Percentiles rank a stretch among this genome's conserved stretches.
phyloP scores from a whole-genome alignment of 371 early-diverging fungal species.

The Syncephalastrum racemosum region DNA sequence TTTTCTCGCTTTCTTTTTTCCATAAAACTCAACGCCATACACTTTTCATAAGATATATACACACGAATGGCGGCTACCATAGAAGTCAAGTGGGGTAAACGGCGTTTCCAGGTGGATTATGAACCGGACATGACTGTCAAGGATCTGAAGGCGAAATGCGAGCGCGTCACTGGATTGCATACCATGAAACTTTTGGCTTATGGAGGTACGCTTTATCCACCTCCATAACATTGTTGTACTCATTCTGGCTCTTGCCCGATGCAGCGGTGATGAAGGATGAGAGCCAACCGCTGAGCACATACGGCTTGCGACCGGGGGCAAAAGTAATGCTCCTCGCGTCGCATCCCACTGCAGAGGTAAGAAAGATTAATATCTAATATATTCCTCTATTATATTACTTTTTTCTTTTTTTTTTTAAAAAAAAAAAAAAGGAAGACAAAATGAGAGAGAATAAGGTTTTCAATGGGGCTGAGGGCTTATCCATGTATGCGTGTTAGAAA shows the following conservation, averaged over 20 bases:
- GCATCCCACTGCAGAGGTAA: slow-evolving; percentile 2
- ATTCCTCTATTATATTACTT: background rate
- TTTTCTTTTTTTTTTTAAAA: too few species aligned
- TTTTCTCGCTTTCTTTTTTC: too few species aligned
- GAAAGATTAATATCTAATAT: slow-evolving; percentile 1
- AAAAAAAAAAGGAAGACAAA: background rate
- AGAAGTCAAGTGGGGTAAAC: slow-evolving; percentile 31
- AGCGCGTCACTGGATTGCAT: slow-evolving; percentile 27
- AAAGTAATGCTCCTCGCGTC: slow-evolving; percentile 17
- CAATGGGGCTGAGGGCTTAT: background rate
- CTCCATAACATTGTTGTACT: background rate
- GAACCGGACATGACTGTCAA: slow-evolving; percentile 22
- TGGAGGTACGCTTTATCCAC: slow-evolving; percentile 28
- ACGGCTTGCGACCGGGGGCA: slow-evolving; percentile 21
- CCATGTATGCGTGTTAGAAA: background rate
- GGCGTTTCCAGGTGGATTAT: slow-evolving; percentile 30
- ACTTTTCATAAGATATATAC: too few species aligned
- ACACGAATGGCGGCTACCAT: background rate
- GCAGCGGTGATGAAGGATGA: slow-evolving; percentile 31
- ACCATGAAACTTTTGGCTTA: slow-evolving; percentile 32
- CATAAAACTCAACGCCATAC: too few species aligned
- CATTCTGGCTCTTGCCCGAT: background rate
- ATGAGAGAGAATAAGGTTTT: background rate
- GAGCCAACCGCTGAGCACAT: slow-evolving; percentile 7
- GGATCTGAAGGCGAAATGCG: slow-evolving; percentile 30